Base-by-base conservation (phyloP, 2,329 filamentous ascomycete genomes). In the Cytospora paraplurivora region DNA sequence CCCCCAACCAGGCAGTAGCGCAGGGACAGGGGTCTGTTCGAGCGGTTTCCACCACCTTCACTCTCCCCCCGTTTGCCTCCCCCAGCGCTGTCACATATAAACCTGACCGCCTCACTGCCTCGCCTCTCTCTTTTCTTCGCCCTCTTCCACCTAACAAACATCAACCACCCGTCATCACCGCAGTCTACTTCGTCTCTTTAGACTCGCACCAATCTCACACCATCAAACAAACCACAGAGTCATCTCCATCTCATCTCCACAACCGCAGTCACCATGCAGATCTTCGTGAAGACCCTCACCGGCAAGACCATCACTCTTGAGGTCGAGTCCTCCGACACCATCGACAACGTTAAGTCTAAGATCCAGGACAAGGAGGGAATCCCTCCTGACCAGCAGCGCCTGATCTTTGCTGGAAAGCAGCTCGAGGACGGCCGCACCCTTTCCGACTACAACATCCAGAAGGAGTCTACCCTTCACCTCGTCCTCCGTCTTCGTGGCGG, bases 321-420 rank as follows among this genome's bases (percentile, higher is more conserved):
- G 80, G 92, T 96, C 1, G 92, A 96, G 77, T 93, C 89, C 0
- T 91, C 87, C 0, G 93, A 96, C 72, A 96, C 93, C 49, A 96
- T 96, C 78, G 93, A 97, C 82, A 97, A 97, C 67, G 93, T 97
- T 47, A 97, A 97, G 87, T 88, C 85, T 57, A 97, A 97, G 86
- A 97, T 97, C 51, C 93, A 97, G 78, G 93, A 97, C 74, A 97
- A 97, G 86, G 93, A 97, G 79, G 93, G 93, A 33, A 97, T 97
- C 62, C 94, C 93, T 54, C 93, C 93, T 12, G 93, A 97, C 75
- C 93, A 98, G 79, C 93, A 97, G 82, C 94, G 93, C 71, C 78
- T 97, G 70, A 97, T 97, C 76, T 97, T 97, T 71, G 93, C 93
- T 52, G 94, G 93, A 63, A 97, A 97, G 85, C 93, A 97, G 76